Percentiles rank a stretch among this genome's conserved stretches.
Conservation (phyloP, 179 eudicot genomes). For the Beta lomatogona region DNA sequence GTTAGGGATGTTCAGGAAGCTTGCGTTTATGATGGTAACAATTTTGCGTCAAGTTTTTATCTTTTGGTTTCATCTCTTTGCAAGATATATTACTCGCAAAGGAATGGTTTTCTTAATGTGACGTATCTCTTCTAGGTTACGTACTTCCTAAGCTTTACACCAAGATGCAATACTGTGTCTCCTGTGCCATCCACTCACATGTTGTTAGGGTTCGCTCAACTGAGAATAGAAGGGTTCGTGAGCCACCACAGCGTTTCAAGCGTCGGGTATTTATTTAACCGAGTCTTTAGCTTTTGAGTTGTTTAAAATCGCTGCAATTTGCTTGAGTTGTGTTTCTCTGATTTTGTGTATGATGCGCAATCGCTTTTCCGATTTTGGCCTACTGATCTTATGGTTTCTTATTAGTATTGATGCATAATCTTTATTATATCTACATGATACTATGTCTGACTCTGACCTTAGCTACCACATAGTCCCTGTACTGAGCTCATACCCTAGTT, state of each 20-base stretch:
- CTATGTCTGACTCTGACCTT: too few species aligned
- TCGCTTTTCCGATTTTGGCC: too few species aligned
- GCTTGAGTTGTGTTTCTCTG: not conserved
- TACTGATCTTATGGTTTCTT: not conserved
- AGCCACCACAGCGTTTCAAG: slow-evolving; percentile 72
- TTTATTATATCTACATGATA: too few species aligned
- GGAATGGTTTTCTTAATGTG: not conserved
- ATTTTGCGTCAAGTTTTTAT: not conserved
- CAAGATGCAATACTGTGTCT: slow-evolving; percentile 85
- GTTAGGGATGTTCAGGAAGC: slow-evolving; percentile 83
- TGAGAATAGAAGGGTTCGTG: slow-evolving; percentile 75
- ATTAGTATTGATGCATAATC: too few species aligned
- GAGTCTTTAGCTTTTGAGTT: not conserved
- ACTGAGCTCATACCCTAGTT: too few species aligned
- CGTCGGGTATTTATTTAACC: slow-evolving; percentile 19
- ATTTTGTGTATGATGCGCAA: not conserved
- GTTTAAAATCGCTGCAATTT: not conserved
- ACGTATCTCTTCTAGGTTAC: slow-evolving; percentile 47
- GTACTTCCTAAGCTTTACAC: slow-evolving; percentile 80
- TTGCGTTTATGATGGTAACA: slow-evolving; percentile 62
- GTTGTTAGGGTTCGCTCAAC: slow-evolving; percentile 82
- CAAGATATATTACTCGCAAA: not conserved
- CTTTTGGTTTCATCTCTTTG: slow-evolving; percentile 8
- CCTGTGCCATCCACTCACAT: slow-evolving; percentile 91
- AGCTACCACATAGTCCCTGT: too few species aligned